Evolutionary conservation across 2,329 filamentous ascomycete genomes (phyloP).

Genomic region (Stagonosporopsis vannaccii): DNA sequence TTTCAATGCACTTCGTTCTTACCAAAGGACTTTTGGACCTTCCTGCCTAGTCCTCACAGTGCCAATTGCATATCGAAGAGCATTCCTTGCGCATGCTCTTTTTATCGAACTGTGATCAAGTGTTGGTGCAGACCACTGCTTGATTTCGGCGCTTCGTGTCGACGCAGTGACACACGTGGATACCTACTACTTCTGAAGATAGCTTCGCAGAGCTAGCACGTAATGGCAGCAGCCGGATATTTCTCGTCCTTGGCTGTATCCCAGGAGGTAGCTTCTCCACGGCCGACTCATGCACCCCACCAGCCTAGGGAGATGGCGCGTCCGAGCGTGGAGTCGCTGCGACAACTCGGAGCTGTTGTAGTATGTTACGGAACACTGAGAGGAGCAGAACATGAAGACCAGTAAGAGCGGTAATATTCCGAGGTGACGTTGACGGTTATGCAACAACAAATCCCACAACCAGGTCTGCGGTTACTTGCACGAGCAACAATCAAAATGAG

Average conservation of each 20-base stretch:
- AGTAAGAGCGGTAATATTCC: background rate
- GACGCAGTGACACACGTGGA: background rate
- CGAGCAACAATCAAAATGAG: background rate
- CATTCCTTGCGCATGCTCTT: no score
- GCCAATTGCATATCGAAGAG: no score
- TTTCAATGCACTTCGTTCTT: no score
- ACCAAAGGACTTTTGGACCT: no score
- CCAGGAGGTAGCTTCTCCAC: slow-evolving; percentile 26
- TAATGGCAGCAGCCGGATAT: slow-evolving; percentile 27
- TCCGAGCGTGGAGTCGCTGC: slow-evolving; percentile 7
- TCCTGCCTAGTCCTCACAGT: no score
- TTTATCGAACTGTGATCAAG: no score
- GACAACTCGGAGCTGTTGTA: background rate
- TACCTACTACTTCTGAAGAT: slow-evolving; percentile 1
- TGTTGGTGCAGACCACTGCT: background rate
- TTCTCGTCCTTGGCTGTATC: slow-evolving; percentile 38
- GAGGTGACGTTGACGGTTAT: slow-evolving; percentile 3
- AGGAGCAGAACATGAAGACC: background rate
- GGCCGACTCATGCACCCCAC: slow-evolving; percentile 31
- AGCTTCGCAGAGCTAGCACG: slow-evolving; percentile 7
- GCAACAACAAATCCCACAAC: slow-evolving; percentile 7
- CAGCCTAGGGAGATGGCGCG: slow-evolving; percentile 11
- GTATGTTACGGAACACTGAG: background rate
- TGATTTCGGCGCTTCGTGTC: background rate
- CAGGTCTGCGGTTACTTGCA: slow-evolving; percentile 9